These are phyloP conservation scores for Echinosophora koreensis DNA, from an alignment of 306 rosid species.

Conservation along the genomic window DNA sequence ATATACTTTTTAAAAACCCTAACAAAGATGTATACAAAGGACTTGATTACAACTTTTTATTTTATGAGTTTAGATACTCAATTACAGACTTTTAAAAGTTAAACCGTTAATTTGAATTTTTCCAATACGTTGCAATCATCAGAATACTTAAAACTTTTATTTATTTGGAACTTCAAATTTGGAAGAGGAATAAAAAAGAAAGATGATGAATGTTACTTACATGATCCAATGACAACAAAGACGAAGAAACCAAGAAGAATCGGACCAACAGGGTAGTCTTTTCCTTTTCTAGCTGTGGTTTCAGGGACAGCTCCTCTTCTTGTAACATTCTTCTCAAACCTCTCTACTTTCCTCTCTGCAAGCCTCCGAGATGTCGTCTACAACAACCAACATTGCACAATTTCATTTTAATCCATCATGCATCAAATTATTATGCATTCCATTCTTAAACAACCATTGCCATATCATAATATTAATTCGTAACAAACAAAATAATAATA, in stretches of 20 bases:
- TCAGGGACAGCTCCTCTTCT: constrained; percentile 95
- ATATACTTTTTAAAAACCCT: too few relatives aligned
- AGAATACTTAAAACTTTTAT: too few relatives aligned
- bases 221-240: constrained; percentile 96
- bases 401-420: constrained; percentile 20
- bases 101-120: too few relatives aligned
- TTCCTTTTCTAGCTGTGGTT: constrained; percentile 79
- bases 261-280: constrained; percentile 95
- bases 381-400: background rate
- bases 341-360: constrained; percentile 88
- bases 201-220: constrained; percentile 51
- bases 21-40: too few relatives aligned
- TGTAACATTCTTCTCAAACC: constrained; percentile 84
- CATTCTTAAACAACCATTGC: background rate
- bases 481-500: too few relatives aligned
- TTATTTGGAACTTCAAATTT: too few relatives aligned
- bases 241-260: constrained; percentile 90
- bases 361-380: constrained; percentile 96
- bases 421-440: background rate
- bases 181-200: background rate
- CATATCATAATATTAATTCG: too few relatives aligned
- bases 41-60: too few relatives aligned
- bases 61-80: too few relatives aligned
- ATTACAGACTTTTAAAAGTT: too few relatives aligned
- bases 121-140: too few relatives aligned